These are phyloP conservation scores for Stipa capillata DNA, from an alignment of 176 grass and related monocot species.

Conservation along the genomic window DNA sequence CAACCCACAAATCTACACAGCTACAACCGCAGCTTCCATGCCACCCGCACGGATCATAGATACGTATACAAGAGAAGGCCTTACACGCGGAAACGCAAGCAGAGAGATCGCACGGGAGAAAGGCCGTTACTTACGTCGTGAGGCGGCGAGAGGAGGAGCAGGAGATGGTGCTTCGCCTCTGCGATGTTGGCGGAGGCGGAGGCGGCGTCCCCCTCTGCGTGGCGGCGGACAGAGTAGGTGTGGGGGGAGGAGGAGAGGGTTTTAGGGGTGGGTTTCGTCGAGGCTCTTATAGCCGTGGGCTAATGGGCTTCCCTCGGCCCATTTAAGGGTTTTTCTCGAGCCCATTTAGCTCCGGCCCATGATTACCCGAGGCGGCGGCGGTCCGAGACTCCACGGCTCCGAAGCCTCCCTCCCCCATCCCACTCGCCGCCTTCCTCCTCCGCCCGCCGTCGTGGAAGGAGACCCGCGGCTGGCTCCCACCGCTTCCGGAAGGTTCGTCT, in stretches of 20 bases:
- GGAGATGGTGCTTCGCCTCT: background rate
- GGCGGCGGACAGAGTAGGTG: conserved; percentile 30
- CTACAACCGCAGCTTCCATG: background rate
- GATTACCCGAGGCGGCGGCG: background rate
- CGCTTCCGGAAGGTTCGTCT: conserved; percentile 4
- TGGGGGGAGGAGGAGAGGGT: background rate
- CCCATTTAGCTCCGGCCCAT: background rate
- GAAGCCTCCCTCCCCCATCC: background rate
- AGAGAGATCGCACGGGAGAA: background rate
- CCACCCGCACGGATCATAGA: background rate
- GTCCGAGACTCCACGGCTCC: conserved; percentile 1
- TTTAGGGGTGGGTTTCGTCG: conserved; percentile 11
- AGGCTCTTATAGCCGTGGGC: background rate
- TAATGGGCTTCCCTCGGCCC: background rate
- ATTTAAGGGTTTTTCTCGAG: background rate
- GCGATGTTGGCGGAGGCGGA: no score
- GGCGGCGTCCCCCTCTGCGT: conserved; percentile 9
- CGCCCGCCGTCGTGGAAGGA: conserved; percentile 18
- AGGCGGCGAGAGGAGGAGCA: background rate
- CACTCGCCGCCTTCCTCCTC: background rate
- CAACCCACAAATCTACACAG: background rate
- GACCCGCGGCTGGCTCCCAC: background rate
- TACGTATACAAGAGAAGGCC: background rate
- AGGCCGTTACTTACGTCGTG: background rate
- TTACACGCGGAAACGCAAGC: background rate